These are phyloP conservation scores for Verticillium nonalfalfae DNA, from an alignment of 2,329 filamentous ascomycete genomes.

Conservation along the genomic window DNA sequence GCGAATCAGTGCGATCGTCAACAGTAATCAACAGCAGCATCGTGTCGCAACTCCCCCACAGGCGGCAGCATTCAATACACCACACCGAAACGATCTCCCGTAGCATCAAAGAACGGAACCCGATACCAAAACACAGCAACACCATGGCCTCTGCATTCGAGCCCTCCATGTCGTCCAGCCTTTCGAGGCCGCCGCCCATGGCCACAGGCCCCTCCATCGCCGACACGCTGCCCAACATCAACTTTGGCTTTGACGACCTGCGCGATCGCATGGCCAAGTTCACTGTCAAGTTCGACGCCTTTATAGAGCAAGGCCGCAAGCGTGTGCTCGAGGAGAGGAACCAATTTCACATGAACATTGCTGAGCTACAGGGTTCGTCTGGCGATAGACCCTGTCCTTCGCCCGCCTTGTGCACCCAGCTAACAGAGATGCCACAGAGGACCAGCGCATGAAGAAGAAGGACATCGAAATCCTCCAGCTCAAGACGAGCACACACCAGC, in stretches of 20 bases:
- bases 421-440: slow-evolving; percentile 52
- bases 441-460: slow-evolving; percentile 81
- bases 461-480: slow-evolving; percentile 78
- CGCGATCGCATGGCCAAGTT: slow-evolving; percentile 94
- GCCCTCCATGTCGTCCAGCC: slow-evolving; percentile 60
- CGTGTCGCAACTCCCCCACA: neutral
- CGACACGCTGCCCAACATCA: slow-evolving; percentile 77
- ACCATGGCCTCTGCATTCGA: slow-evolving; percentile 59
- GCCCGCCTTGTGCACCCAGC: neutral
- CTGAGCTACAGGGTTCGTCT: slow-evolving; percentile 75
- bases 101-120: neutral
- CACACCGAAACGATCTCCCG: neutral
- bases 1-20: neutral
- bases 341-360: slow-evolving; percentile 83
- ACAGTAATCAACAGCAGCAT: neutral
- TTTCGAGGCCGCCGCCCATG: slow-evolving; percentile 50
- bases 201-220: slow-evolving; percentile 60
- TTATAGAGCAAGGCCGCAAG: slow-evolving; percentile 87
- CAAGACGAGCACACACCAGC: slow-evolving; percentile 64
- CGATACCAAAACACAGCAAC: neutral
- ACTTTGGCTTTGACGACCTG: slow-evolving; percentile 94
- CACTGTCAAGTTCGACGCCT: slow-evolving; percentile 82
- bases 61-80: neutral
- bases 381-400: neutral
- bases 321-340: slow-evolving; percentile 89